These are phyloP conservation scores for Prunus yedoensis DNA, from an alignment of 331 rosid genomes.

Conservation along the genomic window DNA sequence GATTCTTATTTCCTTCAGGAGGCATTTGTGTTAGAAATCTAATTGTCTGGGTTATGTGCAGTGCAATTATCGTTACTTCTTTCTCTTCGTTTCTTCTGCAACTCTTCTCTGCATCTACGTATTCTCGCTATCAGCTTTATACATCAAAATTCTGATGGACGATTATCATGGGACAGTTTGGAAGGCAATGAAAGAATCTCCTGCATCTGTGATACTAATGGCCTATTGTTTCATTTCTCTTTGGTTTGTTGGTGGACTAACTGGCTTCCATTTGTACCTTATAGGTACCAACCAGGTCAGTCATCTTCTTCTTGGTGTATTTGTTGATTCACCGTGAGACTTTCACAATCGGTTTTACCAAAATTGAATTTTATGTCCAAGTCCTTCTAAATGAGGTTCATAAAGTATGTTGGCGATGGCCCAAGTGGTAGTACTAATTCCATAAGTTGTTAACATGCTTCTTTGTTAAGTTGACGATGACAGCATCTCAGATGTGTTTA, in stretches of 20 bases:
- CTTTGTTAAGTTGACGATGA: neutral
- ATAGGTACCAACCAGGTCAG: slow-evolving; percentile 89
- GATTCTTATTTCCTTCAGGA: slow-evolving; percentile 15
- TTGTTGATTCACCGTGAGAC: slow-evolving; percentile 22
- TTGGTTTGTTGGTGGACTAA: slow-evolving; percentile 96
- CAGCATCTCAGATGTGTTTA: neutral
- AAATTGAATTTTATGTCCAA: neutral
- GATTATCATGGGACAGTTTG: slow-evolving; percentile 62
- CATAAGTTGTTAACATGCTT: neutral
- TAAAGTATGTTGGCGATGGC: neutral
- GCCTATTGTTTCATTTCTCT: slow-evolving; percentile 78
- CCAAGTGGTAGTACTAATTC: neutral
- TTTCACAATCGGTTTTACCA: neutral
- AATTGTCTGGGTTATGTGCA: slow-evolving; percentile 45
- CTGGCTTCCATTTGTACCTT: slow-evolving; percentile 90
- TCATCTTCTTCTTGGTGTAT: slow-evolving; percentile 17
- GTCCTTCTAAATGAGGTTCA: neutral
- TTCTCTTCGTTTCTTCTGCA: slow-evolving; percentile 80
- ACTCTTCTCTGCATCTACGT: slow-evolving; percentile 82
- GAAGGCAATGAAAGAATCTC: slow-evolving; percentile 94
- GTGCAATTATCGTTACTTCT: slow-evolving; percentile 94
- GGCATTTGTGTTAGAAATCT: slow-evolving; percentile 4
- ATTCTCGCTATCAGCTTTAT: slow-evolving; percentile 73
- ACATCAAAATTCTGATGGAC: slow-evolving; percentile 81
- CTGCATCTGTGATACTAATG: slow-evolving; percentile 84